Conservation (phyloP, 2,329 filamentous ascomycete species). For the Plenodomus biglobosus region DNA sequence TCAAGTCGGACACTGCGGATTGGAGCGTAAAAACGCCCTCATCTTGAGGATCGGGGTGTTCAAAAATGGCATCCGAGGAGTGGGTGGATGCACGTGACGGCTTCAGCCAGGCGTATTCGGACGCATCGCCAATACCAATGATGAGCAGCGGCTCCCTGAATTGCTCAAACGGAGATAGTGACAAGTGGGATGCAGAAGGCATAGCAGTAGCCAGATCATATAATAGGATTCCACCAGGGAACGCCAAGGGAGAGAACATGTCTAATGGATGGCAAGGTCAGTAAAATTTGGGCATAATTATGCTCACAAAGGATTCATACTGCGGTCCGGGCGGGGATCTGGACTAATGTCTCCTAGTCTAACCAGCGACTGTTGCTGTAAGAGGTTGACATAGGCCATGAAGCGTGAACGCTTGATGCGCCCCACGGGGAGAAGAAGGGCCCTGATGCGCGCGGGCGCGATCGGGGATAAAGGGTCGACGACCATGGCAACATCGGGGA, state of each 20-base stretch:
- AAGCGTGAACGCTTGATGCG: slow-evolving; percentile 83
- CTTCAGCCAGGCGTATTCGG: slow-evolving; percentile 58
- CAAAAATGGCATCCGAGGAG: slow-evolving; percentile 8
- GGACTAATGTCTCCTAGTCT: slow-evolving; percentile 83
- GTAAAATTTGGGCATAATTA: slow-evolving; percentile 24
- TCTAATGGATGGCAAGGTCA: slow-evolving; percentile 57
- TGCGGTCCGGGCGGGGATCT: slow-evolving; percentile 81
- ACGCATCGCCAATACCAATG: slow-evolving; percentile 81
- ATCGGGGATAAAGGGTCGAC: slow-evolving; percentile 82
- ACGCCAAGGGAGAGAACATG: slow-evolving; percentile 90
- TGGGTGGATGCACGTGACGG: slow-evolving; percentile 37
- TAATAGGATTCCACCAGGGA: slow-evolving; percentile 80
- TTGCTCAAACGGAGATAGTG: slow-evolving; percentile 84
- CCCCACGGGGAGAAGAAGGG: slow-evolving; percentile 82
- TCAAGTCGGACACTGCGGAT: slow-evolving; percentile 69
- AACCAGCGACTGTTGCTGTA: slow-evolving; percentile 78
- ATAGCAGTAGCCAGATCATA: slow-evolving; percentile 84
- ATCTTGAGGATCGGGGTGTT: slow-evolving; percentile 15
- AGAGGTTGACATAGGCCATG: slow-evolving; percentile 71
- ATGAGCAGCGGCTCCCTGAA: slow-evolving; percentile 83
- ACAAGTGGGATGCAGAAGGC: slow-evolving; percentile 75
- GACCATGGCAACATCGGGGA: slow-evolving; percentile 68
- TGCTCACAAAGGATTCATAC: slow-evolving; percentile 55
- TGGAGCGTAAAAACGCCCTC: slow-evolving; percentile 44
- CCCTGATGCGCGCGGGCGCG: slow-evolving; percentile 87